Base-by-base conservation (phyloP, 2,329 filamentous ascomycete genomes). In the Paecilomyces variotii region DNA sequence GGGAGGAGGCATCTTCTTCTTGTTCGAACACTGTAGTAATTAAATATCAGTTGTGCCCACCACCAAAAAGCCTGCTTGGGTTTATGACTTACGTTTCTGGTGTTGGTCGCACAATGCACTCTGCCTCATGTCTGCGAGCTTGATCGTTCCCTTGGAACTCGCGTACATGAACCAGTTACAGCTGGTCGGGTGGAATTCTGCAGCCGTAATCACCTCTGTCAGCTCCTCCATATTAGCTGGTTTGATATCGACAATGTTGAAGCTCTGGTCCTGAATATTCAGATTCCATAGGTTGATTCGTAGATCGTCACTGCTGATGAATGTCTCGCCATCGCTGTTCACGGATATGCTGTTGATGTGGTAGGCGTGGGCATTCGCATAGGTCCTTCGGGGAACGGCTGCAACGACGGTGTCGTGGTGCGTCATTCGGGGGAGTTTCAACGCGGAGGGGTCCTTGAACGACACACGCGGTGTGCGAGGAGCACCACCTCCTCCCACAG, bases 81-180 rank as follows among this genome's bases (percentile, higher is more conserved):
- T 12, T 51, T 19, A 51, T 50, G 30, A 80, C 87, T 68, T 84
- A 97, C 94, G 82, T 78, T 99, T 99, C 19, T 91, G 88, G 72
- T 99, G 94, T 70, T 95, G 87, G 72, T 99, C 94, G 71, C 94
- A 99, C 56, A 99, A 80, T 30, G 94, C 94, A 70, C 91, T 96
- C 80, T 97, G 89, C 69, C 94, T 87, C 94, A 99, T 99, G 70
- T 99, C 94, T 54, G 94, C 94, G 68, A 99, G 82, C 79, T 99
- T 99, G 79, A 99, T 97, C 35, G 94, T 97, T 61, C 94, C 94
- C 78, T 99, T 99, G 60, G 92, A 97, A 76, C 93, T 97, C 67
- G 94, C 94, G 74, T 97, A 99, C 93, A 99, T 99, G 80, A 99
- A 97, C 91, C 91, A 96, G 78, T 99, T 97, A 83, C 94, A 99